Evolutionary conservation across 192 early-diverging fungal genomes (phyloP), one percentile per base, ranked within the genome.

Genomic region (Umbelopsis sp.): DNA sequence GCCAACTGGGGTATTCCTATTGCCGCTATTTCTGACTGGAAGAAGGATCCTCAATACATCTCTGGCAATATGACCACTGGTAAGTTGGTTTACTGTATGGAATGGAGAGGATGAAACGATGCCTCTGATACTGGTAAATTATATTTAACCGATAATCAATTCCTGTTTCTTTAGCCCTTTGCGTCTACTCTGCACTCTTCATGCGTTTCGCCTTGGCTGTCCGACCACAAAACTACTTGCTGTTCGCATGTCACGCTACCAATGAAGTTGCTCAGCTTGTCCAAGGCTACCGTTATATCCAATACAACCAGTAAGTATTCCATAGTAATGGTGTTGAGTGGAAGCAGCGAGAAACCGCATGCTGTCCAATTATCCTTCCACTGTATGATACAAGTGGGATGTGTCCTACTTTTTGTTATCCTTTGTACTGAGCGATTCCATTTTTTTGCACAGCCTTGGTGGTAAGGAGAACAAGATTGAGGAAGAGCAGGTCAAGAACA

Each of bases 161-260:
- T 11, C 2, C 22, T 45, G 41, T 34, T 38, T 51, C 66, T 62
- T 22, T 62, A 74, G 95, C 95, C 0, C 79, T 99, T 73, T 87
- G 88, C 16, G 69, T 99, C 17, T 99, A 97, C 82, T 97, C 95
- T 38, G 74, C 85, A 31, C 78, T 96, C 69, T 99, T 99, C 76
- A 96, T 96, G 95, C 90, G 95, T 31, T 99, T 99, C 73, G 94
- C 97, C 3, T 92, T 91, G 87, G 89, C 90, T 83, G 97, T 99
- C 20, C 86, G 88, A 67, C 97, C 97, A 2, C 70, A 88, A 49
- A 99, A 99, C 84, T 89, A 91, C 73, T 84, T 99, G 29, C 84
- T 99, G 72, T 95, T 99, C 77, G 95, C 93, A 12, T 95, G 94
- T 85, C 97, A 99, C 71, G 85, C 88, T 29, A 91, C 94, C 20